phyloP scores from a whole-genome alignment of 371 early-diverging fungal species.

The Apophysomyces ossiformis region DNA sequence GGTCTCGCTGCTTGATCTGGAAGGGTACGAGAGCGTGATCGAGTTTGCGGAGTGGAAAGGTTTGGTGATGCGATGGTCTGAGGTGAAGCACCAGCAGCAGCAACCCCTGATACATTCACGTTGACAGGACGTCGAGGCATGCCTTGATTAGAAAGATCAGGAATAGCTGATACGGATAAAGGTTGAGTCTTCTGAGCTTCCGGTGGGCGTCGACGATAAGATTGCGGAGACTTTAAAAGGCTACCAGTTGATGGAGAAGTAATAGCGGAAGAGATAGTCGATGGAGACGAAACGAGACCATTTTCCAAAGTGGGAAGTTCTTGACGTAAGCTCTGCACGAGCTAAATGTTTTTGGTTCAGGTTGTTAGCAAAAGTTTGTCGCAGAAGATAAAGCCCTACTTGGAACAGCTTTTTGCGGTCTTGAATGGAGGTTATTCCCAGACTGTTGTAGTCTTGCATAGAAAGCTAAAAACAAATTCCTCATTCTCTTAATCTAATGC shows the following conservation, averaged over 20 bases:
- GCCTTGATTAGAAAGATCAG: constrained; percentile 11
- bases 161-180: neutral
- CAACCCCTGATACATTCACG: constrained; percentile 8
- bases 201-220: constrained; percentile 24
- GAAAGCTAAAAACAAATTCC: constrained; percentile 56
- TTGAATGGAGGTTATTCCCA: constrained; percentile 78
- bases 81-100: constrained; percentile 16
- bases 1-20: constrained; percentile 23
- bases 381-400: neutral
- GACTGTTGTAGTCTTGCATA: constrained; percentile 80
- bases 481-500: neutral
- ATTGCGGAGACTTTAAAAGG: constrained; percentile 26
- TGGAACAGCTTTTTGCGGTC: constrained; percentile 76
- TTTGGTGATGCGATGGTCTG: constrained; percentile 25
- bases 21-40: constrained; percentile 28
- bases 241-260: constrained; percentile 10
- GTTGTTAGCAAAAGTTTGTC: neutral
- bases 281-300: constrained; percentile 30
- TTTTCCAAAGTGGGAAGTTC: constrained; percentile 37
- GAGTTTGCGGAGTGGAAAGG: constrained; percentile 19
- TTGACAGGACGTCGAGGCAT: constrained; percentile 16
- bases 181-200: constrained; percentile 7
- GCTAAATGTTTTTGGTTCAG: constrained; percentile 16
- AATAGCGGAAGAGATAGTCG: constrained; percentile 9
- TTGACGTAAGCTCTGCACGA: constrained; percentile 35